Conservation (phyloP, 1,139 yeast genomes). For the Meyerozyma elateridarum region DNA sequence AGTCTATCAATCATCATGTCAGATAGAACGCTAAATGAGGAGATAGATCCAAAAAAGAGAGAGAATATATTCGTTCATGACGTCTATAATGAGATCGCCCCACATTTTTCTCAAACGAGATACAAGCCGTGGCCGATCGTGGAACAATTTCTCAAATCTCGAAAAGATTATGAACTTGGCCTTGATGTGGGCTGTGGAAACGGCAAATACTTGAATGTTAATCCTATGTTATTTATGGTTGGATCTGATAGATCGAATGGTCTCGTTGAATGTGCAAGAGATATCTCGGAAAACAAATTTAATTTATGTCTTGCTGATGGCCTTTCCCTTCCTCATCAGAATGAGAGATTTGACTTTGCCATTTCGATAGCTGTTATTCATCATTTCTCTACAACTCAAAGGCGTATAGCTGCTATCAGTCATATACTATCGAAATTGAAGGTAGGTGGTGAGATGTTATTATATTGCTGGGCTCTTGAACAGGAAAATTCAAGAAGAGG, state of each 20-base stretch:
- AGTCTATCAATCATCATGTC: too few species aligned
- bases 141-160: conserved; percentile 51
- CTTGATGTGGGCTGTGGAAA: conserved; percentile 93
- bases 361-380: conserved; percentile 95
- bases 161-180: conserved; percentile 38
- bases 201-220: conserved; percentile 81
- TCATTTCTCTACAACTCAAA: conserved; percentile 80
- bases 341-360: conserved; percentile 72
- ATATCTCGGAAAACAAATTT: conserved; percentile 31
- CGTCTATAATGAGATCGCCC: conserved; percentile 87
- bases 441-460: conserved; percentile 61
- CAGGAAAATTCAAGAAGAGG: conserved; percentile 85
- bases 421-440: conserved; percentile 61
- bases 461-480: conserved; percentile 96
- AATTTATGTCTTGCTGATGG: conserved; percentile 71
- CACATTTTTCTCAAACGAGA: conserved; percentile 88
- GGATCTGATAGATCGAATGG: conserved; percentile 88
- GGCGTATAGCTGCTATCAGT: conserved; percentile 70
- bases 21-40: too few species aligned
- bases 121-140: conserved; percentile 99
- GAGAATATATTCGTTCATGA: conserved; percentile 81
- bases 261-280: conserved; percentile 64
- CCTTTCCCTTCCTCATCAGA: conserved; percentile 60
- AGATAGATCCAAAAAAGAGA: conserved; percentile 49
- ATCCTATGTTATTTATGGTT: conserved; percentile 59